Evolutionary conservation across 495 filamentous ascomycete species (phyloP), one percentile per base, ranked within the genome.

Genomic region (Chaetomium cochliodes): DNA sequence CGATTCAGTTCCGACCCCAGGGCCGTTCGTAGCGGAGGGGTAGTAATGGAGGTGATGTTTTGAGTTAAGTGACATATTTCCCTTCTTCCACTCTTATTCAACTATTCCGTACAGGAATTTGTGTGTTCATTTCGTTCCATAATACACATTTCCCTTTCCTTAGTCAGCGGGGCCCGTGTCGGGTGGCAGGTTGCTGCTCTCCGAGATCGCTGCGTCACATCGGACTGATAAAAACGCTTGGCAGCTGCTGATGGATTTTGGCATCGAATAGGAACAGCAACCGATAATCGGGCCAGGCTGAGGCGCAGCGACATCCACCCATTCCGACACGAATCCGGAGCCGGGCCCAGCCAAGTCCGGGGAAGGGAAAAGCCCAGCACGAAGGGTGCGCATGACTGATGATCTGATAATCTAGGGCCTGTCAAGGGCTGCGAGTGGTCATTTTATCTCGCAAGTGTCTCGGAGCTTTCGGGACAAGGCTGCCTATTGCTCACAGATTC

Each of bases 141-240:
- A 7, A n/a, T 50, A 3, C 46, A 5, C 8, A 4, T 53, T 28
- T 16, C 16, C 12, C 25, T 53, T 16, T 53, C 25, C 51, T 28
- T 4, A 25, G 33, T 7, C 22, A 12, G 3, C 49, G 28, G 28
- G 28, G 28, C 28, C 2, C 2, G 28, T 30, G 28, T 6, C 2
- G 2, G 28, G 28, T 30, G n/a, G n/a, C n/a, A n/a, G n/a, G 2
- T 52, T 26, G 50, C 18, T 30, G 15, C 18, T 30, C 16, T 53
- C 41, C n/a, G 23, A 28, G 23, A 25, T 39, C 33, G 28, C 26
- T 15, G 33, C 7, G 25, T 47, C 52, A 23, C 63, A 68, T 65
- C 37, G 61, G 69, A 71, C 62, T 65, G 72, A 74, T 71, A 74
- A 74, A 68, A 73, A 63, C 8, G 54, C 70, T 74, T 72, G 72